A percentile compares a stretch with the other conserved stretches of the same genome.
phyloP scores from a whole-genome alignment of 352 stramenopile species.

The Thraustochytrium striatum region DNA sequence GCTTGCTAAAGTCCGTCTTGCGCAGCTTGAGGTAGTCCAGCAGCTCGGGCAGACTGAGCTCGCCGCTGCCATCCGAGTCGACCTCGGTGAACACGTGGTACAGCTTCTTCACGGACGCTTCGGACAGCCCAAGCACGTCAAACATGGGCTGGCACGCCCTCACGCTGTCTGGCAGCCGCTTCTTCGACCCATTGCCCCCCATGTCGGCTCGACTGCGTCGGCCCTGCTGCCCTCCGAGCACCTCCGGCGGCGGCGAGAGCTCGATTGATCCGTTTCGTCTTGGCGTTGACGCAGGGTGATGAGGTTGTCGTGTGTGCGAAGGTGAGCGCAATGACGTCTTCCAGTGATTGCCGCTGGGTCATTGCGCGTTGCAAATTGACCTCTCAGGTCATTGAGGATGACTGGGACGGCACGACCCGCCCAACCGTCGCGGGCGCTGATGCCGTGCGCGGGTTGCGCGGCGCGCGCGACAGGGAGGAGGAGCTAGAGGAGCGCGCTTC shows the following conservation, averaged over 20 bases:
- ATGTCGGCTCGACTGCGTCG: neutral
- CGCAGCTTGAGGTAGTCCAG: slow-evolving; percentile 50
- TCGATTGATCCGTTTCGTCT: neutral
- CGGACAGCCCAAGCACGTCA: neutral
- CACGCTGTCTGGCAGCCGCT: neutral
- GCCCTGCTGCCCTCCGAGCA: too few relatives aligned
- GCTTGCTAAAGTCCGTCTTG: slow-evolving; percentile 50
- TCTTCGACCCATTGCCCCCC: neutral
- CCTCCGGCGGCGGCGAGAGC: too few relatives aligned
- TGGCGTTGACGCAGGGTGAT: neutral
- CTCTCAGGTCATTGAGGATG: too few relatives aligned
- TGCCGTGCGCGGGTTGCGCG: neutral
- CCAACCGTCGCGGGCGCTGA: too few relatives aligned
- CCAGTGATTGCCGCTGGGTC: too few relatives aligned
- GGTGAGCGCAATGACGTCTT: too few relatives aligned
- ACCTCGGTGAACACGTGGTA: slow-evolving; percentile 20
- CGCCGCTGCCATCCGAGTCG: slow-evolving; percentile 39
- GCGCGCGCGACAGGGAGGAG: neutral
- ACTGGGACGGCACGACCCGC: too few relatives aligned
- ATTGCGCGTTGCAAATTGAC: too few relatives aligned
- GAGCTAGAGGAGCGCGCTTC: neutral
- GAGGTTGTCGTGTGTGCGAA: too few relatives aligned
- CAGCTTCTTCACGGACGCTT: neutral
- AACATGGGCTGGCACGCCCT: neutral
- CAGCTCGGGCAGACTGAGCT: slow-evolving; percentile 47